Evolutionary conservation across 2,329 filamentous ascomycete species (phyloP), one percentile per base, ranked within the genome.

Genomic region (Fusarium bactridioides): DNA sequence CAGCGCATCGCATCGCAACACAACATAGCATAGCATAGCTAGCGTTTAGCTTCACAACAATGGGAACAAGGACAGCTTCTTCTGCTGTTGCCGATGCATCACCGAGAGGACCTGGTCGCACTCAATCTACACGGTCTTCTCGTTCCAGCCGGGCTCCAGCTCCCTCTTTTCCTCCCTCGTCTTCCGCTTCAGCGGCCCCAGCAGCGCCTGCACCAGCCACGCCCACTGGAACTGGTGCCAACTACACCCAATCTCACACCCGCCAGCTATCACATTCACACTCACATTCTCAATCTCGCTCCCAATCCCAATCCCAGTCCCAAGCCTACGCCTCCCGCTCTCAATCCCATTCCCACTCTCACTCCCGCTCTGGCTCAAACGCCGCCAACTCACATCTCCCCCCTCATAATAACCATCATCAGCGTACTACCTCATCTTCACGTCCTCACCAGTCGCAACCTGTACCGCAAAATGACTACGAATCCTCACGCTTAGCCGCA

Each of bases 401-500:
- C 61, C 67, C 75, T 61, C 71, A 70, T 67, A 77, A 72, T 64
- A 75, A 72, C 27, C 79, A 80, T 68, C 83, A 82, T 74, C 82
- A 81, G 65, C 81, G 79, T 73, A 81, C 79, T 76, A 72, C 80
- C 76, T 83, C 83, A 40, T 84, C 83, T 31, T 83, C 83, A 45
- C 67, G 71, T 43, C 80, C 82, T 70, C 81, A 83, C 67, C 77
- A 82, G 53, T 83, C 85, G 70, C 83, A 87, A 62, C 75, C 83
- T 47, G 76, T 83, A 58, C 83, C 84, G 61, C 90, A 92, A 78
- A 87, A 91, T 81, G 93, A 96, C 82, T 91, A 91, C 85, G 93
- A 95, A 83, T 88, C 91, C 76, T 86, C 87, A 77, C 91, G 91
- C 84, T 82, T 93, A 84, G 88, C 89, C 77, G 85, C 87, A 60